Base-by-base conservation (phyloP, 805 yeast genomes). In the Sugiyamaella chiloensis region DNA sequence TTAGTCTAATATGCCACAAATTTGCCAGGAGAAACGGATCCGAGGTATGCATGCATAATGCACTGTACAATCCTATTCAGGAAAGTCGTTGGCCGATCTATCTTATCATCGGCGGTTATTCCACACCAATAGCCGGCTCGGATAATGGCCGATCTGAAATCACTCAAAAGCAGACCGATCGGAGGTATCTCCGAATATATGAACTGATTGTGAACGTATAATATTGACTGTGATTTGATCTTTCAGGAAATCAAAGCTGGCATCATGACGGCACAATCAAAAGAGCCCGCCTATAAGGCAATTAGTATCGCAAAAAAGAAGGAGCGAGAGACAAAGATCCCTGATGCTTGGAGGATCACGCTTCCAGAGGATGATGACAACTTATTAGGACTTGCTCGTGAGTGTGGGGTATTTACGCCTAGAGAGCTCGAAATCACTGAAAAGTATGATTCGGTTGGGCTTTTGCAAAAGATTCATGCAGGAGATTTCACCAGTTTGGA, bases 91-190 rank as follows among this genome's bases (percentile, higher is more conserved):
- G 29, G 30, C 23, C 23, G 4, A 24, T 27, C 30, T 40, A 40
- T 40, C 46, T 42, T 42, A 42, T 42, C 46, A 14, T 42, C 35
- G 24, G 36, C 14, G 44, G 12, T n/a, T 36, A 24, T 23, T 8
- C 24, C 12, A 11, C 23, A 11, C 41, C 24, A 24, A 6, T 23
- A 19, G 41, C 41, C 24, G 23, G 23, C 12, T 26, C 29, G 29
- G 29, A 8, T 7, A 26, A 26, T 26, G 11, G 29, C 29, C 29
- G 29, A 7, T 26, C 9, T 11, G 11, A 26, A 8, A n/a, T n/a
- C n/a, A n/a, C n/a, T n/a, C n/a, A n/a, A n/a, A n/a, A n/a, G n/a
- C n/a, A n/a, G n/a, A 11, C 29, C 11, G 11, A 26, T 11, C 9
- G 29, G 29, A 8, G 29, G 29, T 26, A 26, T 26, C 29, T 26